Conservation (phyloP, 352 stramenopile species). For the Globisporangium carolinianum region DNA sequence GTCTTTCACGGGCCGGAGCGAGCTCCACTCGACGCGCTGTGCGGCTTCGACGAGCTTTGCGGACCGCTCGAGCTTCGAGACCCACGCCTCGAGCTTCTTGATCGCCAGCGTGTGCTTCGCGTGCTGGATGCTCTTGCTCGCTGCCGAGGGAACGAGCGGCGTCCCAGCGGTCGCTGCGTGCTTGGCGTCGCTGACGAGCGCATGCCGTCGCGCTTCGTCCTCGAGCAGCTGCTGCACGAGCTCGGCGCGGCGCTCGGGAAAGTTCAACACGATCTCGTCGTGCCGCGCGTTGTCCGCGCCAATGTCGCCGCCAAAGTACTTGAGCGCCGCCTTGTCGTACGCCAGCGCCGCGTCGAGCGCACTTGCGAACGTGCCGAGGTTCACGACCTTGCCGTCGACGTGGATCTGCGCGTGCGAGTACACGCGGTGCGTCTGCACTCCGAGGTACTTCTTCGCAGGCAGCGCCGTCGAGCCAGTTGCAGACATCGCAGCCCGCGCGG, state of each 20-base stretch:
- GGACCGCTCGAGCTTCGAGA: conserved; percentile 59
- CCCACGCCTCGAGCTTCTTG: conserved; percentile 73
- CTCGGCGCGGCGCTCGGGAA: conserved; percentile 54
- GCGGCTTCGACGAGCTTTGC: conserved; percentile 75
- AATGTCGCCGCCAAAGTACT: conserved; percentile 56
- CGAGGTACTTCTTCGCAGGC: conserved; percentile 59
- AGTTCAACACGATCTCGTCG: conserved; percentile 67
- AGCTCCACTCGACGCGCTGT: conserved; percentile 64
- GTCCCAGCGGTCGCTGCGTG: conserved; percentile 1
- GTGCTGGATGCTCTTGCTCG: conserved; percentile 48
- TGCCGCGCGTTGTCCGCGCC: conserved; percentile 28
- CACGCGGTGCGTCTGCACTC: conserved; percentile 61
- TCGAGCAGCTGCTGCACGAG: conserved; percentile 56
- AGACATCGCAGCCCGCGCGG: not conserved
- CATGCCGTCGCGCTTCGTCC: conserved; percentile 51
- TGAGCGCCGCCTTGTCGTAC: conserved; percentile 77
- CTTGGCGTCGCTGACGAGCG: conserved; percentile 13
- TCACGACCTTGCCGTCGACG: conserved; percentile 70
- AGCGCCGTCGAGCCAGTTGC: not conserved
- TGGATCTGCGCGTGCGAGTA: conserved; percentile 76
- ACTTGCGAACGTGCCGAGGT: conserved; percentile 65
- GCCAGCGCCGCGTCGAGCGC: conserved; percentile 62
- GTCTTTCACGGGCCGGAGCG: conserved; percentile 23
- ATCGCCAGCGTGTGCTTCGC: conserved; percentile 72
- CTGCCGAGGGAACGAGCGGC: not conserved